Evolutionary conservation across 2,329 filamentous ascomycete genomes (phyloP).

Genomic region (Rhinocladiella similis): DNA sequence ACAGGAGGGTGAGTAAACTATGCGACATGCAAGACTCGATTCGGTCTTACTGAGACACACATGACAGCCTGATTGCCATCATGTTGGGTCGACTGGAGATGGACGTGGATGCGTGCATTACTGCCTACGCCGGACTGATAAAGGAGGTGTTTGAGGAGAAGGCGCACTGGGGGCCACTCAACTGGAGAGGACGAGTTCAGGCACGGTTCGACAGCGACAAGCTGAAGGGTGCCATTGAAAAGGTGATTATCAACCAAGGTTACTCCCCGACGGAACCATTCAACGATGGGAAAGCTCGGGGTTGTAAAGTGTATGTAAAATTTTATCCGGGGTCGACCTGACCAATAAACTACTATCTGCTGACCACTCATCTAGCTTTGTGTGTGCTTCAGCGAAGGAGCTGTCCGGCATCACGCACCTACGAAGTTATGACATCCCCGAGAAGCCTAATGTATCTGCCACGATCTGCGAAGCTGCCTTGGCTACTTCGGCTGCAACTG

Average conservation of each 20-base stretch:
- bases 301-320: no score
- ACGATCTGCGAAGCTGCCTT: constrained; percentile 45
- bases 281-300: no score
- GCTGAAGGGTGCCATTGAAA: constrained; percentile 30
- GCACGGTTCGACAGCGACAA: constrained; percentile 1
- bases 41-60: not conserved
- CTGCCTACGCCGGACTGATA: constrained; percentile 33
- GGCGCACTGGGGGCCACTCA: not conserved
- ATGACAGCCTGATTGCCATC: constrained; percentile 35
- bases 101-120: constrained; percentile 36
- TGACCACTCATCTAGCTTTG: no score
- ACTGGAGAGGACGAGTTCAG: no score
- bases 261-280: no score
- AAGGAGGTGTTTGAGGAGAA: constrained; percentile 31
- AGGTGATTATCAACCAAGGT: constrained; percentile 21
- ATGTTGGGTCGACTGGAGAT: constrained; percentile 41
- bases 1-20: constrained; percentile 23
- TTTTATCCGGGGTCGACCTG: no score
- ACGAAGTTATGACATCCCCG: constrained; percentile 5
- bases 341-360: no score
- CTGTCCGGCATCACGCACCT: no score
- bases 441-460: constrained; percentile 22
- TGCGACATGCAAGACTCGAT: not conserved
- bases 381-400: no score
- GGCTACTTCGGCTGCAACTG: constrained; percentile 44